Evolutionary conservation across 345 rosid species (phyloP).

Genomic region (Hibiscus syriacus): DNA sequence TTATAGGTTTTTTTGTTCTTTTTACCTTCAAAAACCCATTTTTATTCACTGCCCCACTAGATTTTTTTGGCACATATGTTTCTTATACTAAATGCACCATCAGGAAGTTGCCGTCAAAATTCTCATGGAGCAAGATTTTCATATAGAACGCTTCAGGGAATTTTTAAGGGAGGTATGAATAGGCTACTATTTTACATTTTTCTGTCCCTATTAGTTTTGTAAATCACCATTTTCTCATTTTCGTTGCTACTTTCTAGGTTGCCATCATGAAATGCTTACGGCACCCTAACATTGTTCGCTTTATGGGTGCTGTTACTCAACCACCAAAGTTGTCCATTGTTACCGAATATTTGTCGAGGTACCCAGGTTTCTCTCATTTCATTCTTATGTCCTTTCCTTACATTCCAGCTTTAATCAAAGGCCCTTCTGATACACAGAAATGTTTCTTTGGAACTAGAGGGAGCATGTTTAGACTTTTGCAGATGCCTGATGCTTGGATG

Average conservation of each 20-base stretch:
- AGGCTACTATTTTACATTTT: slow-evolving; percentile 2
- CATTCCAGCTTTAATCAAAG: neutral
- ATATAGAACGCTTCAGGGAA: slow-evolving; percentile 30
- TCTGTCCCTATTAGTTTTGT: neutral
- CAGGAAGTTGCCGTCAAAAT: slow-evolving; percentile 63
- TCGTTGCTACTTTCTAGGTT: slow-evolving; percentile 30
- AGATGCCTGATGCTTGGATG: slow-evolving; percentile 29
- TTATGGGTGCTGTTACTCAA: slow-evolving; percentile 50
- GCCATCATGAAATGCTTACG: slow-evolving; percentile 42
- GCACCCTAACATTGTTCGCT: slow-evolving; percentile 51
- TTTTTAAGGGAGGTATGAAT: slow-evolving; percentile 42
- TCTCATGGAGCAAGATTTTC: slow-evolving; percentile 47
- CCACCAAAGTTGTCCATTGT: slow-evolving; percentile 50
- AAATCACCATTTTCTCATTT: neutral
- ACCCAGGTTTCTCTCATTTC: neutral
- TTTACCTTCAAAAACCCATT: neutral
- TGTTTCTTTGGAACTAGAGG: slow-evolving; percentile 32
- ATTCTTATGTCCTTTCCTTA: neutral
- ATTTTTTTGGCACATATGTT: neutral
- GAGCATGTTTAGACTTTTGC: slow-evolving; percentile 40
- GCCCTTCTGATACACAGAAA: neutral
- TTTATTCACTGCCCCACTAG: neutral
- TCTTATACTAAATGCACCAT: slow-evolving; percentile 8
- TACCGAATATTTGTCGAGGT: slow-evolving; percentile 53
- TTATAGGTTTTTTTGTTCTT: neutral